phyloP scores from a whole-genome alignment of 2,329 filamentous ascomycete genomes.

The Pseudocercospora vitis region DNA sequence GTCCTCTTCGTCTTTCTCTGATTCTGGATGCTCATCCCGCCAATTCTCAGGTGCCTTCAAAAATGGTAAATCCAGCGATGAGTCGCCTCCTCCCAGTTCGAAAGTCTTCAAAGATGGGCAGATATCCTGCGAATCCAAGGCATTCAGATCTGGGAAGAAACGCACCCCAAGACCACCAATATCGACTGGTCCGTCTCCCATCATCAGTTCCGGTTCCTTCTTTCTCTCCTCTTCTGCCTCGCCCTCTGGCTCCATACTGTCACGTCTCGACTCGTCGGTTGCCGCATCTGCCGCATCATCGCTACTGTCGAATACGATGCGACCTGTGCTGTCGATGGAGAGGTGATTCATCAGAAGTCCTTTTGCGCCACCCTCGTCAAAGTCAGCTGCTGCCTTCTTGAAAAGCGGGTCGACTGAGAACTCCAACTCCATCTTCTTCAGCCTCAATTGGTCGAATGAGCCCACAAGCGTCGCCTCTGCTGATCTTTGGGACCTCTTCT shows the following conservation, averaged over 20 bases:
- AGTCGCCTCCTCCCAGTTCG: constrained; percentile 82
- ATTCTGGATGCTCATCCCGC: constrained; percentile 59
- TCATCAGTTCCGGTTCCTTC: constrained; percentile 40
- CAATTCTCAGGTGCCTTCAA: constrained; percentile 82
- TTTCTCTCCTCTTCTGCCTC: constrained; percentile 47
- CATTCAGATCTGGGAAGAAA: constrained; percentile 80
- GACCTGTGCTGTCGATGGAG: constrained; percentile 86
- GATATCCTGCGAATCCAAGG: constrained; percentile 81
- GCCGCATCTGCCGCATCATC: constrained; percentile 69
- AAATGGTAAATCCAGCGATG: constrained; percentile 86
- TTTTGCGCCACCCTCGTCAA: constrained; percentile 96
- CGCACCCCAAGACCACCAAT: constrained; percentile 69
- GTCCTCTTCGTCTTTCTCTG: constrained; percentile 60
- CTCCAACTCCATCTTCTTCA: constrained; percentile 97
- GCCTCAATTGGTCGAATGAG: constrained; percentile 80
- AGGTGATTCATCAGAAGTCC: constrained; percentile 92
- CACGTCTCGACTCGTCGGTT: constrained; percentile 35
- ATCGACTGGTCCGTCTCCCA: constrained; percentile 73
- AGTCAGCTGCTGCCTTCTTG: constrained; percentile 97
- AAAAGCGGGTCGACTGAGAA: constrained; percentile 97
- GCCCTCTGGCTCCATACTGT: constrained; percentile 45
- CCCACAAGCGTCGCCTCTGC: constrained; percentile 91
- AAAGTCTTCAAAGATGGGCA: constrained; percentile 94
- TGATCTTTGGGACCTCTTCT: constrained; percentile 73
- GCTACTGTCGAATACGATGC: constrained; percentile 97